These are phyloP conservation scores for Hyaloperonospora brassicae DNA, from an alignment of 352 stramenopile genomes.

Conservation along the genomic window DNA sequence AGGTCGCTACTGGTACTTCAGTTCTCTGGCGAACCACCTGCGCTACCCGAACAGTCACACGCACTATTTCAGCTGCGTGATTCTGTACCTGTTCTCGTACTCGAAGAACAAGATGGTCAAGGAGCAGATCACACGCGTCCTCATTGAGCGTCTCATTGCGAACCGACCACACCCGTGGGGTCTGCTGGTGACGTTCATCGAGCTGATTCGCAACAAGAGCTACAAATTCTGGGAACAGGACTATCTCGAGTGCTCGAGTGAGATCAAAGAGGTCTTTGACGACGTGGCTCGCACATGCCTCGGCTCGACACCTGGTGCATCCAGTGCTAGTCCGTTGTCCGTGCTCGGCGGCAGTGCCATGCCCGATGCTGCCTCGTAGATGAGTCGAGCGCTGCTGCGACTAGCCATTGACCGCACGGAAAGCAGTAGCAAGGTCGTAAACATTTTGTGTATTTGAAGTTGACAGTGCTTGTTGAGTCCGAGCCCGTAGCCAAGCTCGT, in stretches of 20 bases:
- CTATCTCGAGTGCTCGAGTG: constrained; percentile 96
- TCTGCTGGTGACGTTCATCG: constrained; percentile 98
- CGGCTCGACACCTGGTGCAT: constrained; percentile 32
- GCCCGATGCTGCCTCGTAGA: constrained; percentile 4
- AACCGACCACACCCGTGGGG: constrained; percentile 98
- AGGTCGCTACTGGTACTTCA: constrained; percentile 96
- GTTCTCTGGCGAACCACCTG: constrained; percentile 97
- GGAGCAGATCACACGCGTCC: constrained; percentile 96
- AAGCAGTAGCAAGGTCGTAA: not conserved
- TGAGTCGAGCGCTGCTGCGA: not conserved
- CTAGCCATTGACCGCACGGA: not conserved
- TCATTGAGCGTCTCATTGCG: constrained; percentile 98
- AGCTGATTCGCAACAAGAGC: constrained; percentile 99
- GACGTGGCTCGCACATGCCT: constrained; percentile 94
- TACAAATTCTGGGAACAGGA: constrained; percentile 99
- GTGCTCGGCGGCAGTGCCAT: constrained; percentile 23
- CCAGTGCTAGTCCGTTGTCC: constrained; percentile 26
- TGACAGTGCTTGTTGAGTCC: not conserved
- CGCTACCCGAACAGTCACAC: constrained; percentile 99
- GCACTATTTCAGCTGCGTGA: constrained; percentile 98
- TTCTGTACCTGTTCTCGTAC: constrained; percentile 98
- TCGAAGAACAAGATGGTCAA: constrained; percentile 94
- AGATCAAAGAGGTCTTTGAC: constrained; percentile 99
- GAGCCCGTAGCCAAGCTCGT: not conserved
- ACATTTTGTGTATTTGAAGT: not conserved